These are phyloP conservation scores for Ustulina deusta DNA, from an alignment of 2,329 filamentous ascomycete genomes.

Conservation along the genomic window DNA sequence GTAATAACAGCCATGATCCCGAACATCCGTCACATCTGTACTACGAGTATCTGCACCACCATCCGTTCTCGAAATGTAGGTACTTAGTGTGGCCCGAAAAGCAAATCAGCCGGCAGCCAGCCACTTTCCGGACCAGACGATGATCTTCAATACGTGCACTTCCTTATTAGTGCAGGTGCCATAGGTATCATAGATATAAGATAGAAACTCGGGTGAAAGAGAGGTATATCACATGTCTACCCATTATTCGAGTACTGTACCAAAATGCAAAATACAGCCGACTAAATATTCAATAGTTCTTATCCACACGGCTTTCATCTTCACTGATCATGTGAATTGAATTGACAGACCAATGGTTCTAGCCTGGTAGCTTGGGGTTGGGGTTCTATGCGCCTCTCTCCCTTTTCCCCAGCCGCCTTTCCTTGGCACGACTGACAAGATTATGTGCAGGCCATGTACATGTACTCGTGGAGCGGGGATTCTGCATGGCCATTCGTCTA, in stretches of 20 bases:
- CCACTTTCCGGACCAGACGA: constrained; percentile 5
- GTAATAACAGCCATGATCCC: background rate
- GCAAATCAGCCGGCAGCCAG: constrained; percentile 8
- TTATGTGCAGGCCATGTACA: too few species aligned
- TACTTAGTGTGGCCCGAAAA: background rate
- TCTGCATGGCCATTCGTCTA: constrained; percentile 29
- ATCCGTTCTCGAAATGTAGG: background rate
- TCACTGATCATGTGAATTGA: too few species aligned
- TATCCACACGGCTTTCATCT: too few species aligned
- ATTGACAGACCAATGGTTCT: too few species aligned
- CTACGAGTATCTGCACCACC: background rate
- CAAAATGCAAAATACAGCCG: too few species aligned
- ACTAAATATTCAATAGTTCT: too few species aligned
- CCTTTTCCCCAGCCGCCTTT: constrained; percentile 27
- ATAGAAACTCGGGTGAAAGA: too few species aligned
- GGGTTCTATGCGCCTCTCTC: background rate
- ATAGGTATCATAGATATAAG: too few species aligned
- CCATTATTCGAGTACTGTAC: too few species aligned
- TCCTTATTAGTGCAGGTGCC: background rate
- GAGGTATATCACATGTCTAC: too few species aligned
- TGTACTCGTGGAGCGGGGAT: constrained; percentile 1
- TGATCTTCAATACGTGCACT: background rate
- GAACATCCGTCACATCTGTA: background rate
- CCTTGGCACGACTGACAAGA: constrained; percentile 29
- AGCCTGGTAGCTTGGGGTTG: too few species aligned